Evolutionary conservation across 306 rosid genomes (phyloP), one percentile per base, ranked within the genome.

Genomic region (Carpinus viminea): DNA sequence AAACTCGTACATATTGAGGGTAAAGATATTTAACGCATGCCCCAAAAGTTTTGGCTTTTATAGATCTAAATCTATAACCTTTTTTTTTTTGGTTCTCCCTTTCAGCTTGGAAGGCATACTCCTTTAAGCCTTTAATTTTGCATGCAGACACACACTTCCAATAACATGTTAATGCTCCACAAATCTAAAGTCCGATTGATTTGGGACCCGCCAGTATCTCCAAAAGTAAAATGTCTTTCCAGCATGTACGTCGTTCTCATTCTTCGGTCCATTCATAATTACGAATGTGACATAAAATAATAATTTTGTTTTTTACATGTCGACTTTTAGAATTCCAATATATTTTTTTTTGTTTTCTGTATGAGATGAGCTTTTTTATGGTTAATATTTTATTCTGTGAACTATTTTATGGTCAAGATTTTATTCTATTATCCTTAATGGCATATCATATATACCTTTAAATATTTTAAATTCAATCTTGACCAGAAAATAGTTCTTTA

Each of bases 21-120:
- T 60, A 45, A 83, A 78, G 77, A 85, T 80, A 81, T 68, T 76
- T 69, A 54, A 81, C 83, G 85, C 88, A 79, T 47, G 74, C 66
- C 84, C 86, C 93, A 70, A 91, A 89, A 87, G 90, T 87, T 86
- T 80, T 61, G 84, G 93, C 90, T 88, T 91, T 90, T 66, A 46
- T 34, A 79, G 78, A 91, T 85, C 83, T 82, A 83, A 81, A 80
- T 81, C 84, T 82, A 24, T 46, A 45, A 57, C 70, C 36, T 81
- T 78, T 72, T 12, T 51, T 34, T 7, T 41, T 73, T 7, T 41
- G 17, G 16, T 64, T 46, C 64, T 38, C 65, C 34, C 71, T 5
- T 78, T 68, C 73, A 79, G 77, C 85, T 59, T 70, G 74, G 80
- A 86, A 81, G 86, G 75, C 70, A 69, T 77, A 68, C 8, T n/a